phyloP scores from a whole-genome alignment of 1,284 basidiomycete genomes.

The Ceratobasidium sp. region DNA sequence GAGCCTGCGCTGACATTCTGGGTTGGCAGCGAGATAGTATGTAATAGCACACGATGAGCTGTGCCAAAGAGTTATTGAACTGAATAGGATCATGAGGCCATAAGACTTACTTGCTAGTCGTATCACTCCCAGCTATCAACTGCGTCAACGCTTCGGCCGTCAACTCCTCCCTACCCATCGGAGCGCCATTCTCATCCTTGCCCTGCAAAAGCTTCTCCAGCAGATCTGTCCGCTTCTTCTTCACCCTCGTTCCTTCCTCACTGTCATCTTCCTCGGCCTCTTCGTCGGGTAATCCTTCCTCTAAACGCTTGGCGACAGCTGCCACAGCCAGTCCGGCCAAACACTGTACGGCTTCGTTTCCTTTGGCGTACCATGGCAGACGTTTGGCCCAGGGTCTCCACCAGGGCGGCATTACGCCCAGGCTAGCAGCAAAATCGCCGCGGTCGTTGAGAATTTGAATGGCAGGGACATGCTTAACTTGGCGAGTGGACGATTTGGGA shows the following conservation, averaged over 20 bases:
- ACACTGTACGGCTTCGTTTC: constrained; percentile 71
- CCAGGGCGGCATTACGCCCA: constrained; percentile 78
- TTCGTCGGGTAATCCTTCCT: constrained; percentile 53
- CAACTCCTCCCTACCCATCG: constrained; percentile 79
- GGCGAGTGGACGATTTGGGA: constrained; percentile 39
- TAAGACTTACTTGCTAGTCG: constrained; percentile 81
- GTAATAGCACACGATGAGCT: constrained; percentile 86
- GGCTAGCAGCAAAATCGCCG: constrained; percentile 84
- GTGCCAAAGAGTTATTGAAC: constrained; percentile 25
- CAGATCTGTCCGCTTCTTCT: constrained; percentile 82
- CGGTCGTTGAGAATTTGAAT: constrained; percentile 88
- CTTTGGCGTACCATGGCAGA: constrained; percentile 78
- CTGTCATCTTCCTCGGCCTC: constrained; percentile 81
- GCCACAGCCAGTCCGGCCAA: constrained; percentile 79
- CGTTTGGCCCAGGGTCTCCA: constrained; percentile 70
- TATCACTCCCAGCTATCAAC: constrained; percentile 84
- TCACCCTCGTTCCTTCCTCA: constrained; percentile 78
- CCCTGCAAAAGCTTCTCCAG: constrained; percentile 79
- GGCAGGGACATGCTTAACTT: constrained; percentile 73
- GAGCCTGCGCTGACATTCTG: constrained; percentile 69
- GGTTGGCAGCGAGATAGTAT: constrained; percentile 78
- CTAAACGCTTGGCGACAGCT: constrained; percentile 76
- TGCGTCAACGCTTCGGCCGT: constrained; percentile 88
- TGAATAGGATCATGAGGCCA: constrained; percentile 31
- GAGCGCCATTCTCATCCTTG: constrained; percentile 77